phyloP scores from a whole-genome alignment of 2,329 filamentous ascomycete genomes.

The Cordyceps sp. region DNA sequence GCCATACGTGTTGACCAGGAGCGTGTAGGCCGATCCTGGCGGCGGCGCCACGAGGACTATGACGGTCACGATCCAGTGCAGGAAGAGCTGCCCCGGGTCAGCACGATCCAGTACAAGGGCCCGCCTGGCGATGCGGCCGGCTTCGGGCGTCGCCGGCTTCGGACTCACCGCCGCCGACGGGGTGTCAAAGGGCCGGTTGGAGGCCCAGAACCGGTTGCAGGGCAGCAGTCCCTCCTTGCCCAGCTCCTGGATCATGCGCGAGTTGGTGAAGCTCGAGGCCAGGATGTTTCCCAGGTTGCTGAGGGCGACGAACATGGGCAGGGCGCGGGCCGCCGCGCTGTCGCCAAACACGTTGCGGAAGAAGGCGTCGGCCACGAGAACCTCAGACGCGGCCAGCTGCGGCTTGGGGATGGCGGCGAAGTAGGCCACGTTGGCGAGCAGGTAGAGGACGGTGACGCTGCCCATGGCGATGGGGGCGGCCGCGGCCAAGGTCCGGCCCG shows the following conservation, averaged over 20 bases:
- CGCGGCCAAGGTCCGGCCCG: constrained; percentile 33
- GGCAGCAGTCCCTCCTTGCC: constrained; percentile 55
- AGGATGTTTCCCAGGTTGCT: constrained; percentile 47
- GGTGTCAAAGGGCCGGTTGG: constrained; percentile 42
- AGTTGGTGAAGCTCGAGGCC: constrained; percentile 41
- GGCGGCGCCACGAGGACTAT: constrained; percentile 1
- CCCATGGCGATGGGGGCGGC: constrained; percentile 42
- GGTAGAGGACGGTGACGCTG: constrained; percentile 41
- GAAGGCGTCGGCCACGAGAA: constrained; percentile 43
- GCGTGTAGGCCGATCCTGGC: background rate
- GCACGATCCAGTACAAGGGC: too few species aligned
- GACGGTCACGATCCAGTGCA: constrained; percentile 1
- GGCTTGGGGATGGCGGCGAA: constrained; percentile 44
- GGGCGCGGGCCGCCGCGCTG: constrained; percentile 27
- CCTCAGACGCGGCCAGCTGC: constrained; percentile 38
- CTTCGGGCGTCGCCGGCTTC: too few species aligned
- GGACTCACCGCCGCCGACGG: constrained; percentile 1
- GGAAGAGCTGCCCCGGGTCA: background rate
- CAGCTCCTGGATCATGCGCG: constrained; percentile 46
- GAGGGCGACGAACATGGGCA: constrained; percentile 41
- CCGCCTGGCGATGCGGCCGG: background rate
- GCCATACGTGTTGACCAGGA: constrained; percentile 1
- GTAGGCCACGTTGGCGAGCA: constrained; percentile 49
- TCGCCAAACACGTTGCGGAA: constrained; percentile 45
- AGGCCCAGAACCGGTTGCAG: constrained; percentile 50